Conservation (phyloP, 306 rosid genomes). For the Lathyrus sativus region DNA sequence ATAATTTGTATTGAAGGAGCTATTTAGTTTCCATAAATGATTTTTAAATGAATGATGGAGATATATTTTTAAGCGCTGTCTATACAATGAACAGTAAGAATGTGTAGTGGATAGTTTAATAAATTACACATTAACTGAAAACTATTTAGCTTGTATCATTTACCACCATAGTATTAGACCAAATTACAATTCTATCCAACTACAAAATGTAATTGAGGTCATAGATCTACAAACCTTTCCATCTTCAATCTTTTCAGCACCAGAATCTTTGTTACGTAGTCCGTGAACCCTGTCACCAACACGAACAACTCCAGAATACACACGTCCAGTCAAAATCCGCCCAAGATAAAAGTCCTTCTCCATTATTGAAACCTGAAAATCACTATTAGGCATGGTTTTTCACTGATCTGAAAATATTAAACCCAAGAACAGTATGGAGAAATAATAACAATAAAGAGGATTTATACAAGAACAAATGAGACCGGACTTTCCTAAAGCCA, state of each 20-base stretch:
- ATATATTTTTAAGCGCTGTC: conserved; percentile 11
- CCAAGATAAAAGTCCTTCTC: conserved; percentile 91
- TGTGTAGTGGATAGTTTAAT: conserved; percentile 9
- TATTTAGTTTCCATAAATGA: conserved; percentile 2
- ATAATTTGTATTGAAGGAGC: conserved; percentile 29
- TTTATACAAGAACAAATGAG: conserved; percentile 26
- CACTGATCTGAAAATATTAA: conserved; percentile 39
- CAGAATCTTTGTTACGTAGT: conserved; percentile 72
- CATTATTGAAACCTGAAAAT: conserved; percentile 95
- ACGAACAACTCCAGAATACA: conserved; percentile 75
- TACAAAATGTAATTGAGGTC: conserved; percentile 30
- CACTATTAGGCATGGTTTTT: conserved; percentile 52
- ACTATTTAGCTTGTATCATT: conserved; percentile 25
- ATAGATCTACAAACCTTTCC: conserved; percentile 72
- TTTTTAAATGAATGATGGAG: background rate
- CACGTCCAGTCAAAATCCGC: conserved; percentile 88
- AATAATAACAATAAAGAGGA: conserved; percentile 23
- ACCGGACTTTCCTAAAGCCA: conserved; percentile 25
- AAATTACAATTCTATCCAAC: background rate
- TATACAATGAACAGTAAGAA: conserved; percentile 9
- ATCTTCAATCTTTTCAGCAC: conserved; percentile 80
- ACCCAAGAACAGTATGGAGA: conserved; percentile 12
- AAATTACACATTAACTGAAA: conserved; percentile 12
- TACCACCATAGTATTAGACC: conserved; percentile 7
- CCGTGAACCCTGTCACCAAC: conserved; percentile 93